Percentiles rank a stretch among this genome's conserved stretches.
Evolutionary conservation across 139 green algal species (phyloP).

Genomic region (Ettlia oleoabundans): DNA sequence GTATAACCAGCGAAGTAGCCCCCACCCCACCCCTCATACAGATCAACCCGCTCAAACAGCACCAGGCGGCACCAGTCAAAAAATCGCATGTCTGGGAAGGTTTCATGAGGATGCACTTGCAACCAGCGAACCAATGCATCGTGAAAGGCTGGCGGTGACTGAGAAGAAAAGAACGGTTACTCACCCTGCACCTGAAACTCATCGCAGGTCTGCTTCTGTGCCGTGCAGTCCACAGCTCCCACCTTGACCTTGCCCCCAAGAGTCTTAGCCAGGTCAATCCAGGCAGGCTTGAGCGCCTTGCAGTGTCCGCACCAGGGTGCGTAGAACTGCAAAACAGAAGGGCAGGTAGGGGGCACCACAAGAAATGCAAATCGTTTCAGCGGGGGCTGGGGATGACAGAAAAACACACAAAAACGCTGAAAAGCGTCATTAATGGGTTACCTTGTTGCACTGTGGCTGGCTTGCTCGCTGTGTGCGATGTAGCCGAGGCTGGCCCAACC

Average conservation of each 20-base stretch:
- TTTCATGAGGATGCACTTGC: not conserved
- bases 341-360: not conserved
- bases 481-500: not conserved
- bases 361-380: not conserved
- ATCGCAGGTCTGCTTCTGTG: conserved; percentile 63
- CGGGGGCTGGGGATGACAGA: not conserved
- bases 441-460: no score
- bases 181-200: conserved; percentile 61
- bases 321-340: conserved; percentile 12
- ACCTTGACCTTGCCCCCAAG: conserved; percentile 80
- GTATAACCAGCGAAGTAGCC: no score
- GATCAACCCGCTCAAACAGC: no score
- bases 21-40: no score
- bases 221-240: conserved; percentile 90
- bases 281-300: conserved; percentile 86
- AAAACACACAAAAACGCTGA: no score
- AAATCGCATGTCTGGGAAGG: no score
- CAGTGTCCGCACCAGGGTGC: conserved; percentile 79
- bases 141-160: not conserved
- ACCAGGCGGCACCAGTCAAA: no score
- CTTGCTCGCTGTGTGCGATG: no score
- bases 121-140: not conserved
- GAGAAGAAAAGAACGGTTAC: not conserved
- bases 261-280: conserved; percentile 67
- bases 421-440: no score